phyloP scores from a whole-genome alignment of 78 protist genomes.

The Speleostelium caveatum region DNA sequence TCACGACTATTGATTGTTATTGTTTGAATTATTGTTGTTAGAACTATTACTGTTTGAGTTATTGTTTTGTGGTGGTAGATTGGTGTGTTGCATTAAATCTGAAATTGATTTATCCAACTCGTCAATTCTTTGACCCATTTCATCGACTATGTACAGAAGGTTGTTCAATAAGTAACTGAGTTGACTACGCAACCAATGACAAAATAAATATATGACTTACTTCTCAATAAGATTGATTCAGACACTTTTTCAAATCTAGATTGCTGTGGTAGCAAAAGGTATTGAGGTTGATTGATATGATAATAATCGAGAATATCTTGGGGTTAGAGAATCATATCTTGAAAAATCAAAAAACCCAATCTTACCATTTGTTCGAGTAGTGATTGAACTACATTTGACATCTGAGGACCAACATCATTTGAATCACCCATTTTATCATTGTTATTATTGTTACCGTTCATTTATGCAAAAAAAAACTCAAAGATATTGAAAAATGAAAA shows the following conservation, averaged over 20 bases:
- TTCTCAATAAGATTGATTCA: slow-evolving; percentile 60
- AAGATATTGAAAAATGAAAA: too few species aligned
- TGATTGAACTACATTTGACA: slow-evolving; percentile 47
- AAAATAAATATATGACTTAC: slow-evolving; percentile 10
- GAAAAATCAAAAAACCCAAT: too few species aligned
- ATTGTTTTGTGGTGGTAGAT: slow-evolving; percentile 24
- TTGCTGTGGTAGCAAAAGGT: slow-evolving; percentile 16
- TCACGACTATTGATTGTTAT: too few species aligned
- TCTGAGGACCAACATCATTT: slow-evolving; percentile 7
- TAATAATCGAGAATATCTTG: too few species aligned
- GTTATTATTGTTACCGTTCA: not conserved
- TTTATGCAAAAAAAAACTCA: too few species aligned
- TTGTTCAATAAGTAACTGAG: not conserved
- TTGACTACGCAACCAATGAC: not conserved
- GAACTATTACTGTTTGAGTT: not conserved
- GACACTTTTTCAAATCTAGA: slow-evolving; percentile 74
- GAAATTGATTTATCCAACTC: slow-evolving; percentile 73
- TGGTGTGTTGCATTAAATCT: slow-evolving; percentile 61
- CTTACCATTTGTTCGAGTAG: slow-evolving; percentile 72
- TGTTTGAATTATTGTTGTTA: not conserved
- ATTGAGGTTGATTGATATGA: too few species aligned
- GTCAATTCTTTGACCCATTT: slow-evolving; percentile 78
- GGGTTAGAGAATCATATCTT: too few species aligned
- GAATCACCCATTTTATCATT: not conserved
- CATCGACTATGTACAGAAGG: slow-evolving; percentile 19